A percentile compares a stretch with the other conserved stretches of the same genome.
Conservation (phyloP, 1,284 basidiomycete genomes). For the Naganishia cerealis region DNA sequence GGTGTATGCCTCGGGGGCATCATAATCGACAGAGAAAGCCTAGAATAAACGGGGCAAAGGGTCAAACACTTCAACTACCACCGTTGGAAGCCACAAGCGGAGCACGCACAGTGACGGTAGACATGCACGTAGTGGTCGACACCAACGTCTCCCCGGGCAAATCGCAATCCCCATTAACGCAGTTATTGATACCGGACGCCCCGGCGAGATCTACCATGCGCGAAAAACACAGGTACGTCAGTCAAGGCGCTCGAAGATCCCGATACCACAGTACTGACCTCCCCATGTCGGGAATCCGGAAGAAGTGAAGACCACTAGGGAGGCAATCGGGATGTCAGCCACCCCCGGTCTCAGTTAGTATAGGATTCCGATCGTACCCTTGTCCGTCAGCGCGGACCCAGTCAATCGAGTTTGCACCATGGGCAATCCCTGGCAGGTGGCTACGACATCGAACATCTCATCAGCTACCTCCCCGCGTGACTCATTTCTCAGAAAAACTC, state of each 20-base stretch:
- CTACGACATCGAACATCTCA: not conserved
- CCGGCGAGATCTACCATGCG: constrained; percentile 6
- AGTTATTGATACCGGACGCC: constrained; percentile 26
- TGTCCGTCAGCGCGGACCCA: constrained; percentile 27
- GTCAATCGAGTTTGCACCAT: constrained; percentile 31
- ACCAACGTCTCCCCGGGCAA: constrained; percentile 26
- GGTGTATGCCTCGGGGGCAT: constrained; percentile 29
- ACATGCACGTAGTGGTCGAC: constrained; percentile 25
- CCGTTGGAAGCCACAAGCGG: not conserved
- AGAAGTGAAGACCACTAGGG: constrained; percentile 18
- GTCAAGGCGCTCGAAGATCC: not conserved
- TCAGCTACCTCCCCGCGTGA: not conserved
- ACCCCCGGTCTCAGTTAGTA: not conserved
- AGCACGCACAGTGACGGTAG: constrained; percentile 17
- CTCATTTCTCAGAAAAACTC: not conserved
- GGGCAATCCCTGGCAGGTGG: constrained; percentile 26
- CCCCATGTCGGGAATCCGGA: constrained; percentile 28
- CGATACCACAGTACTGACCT: constrained; percentile 1
- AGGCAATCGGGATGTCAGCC: not conserved
- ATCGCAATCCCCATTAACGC: constrained; percentile 24
- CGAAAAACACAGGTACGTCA: not conserved
- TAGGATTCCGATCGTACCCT: not conserved
- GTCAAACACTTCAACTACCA: not conserved
- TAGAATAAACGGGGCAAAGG: not conserved
- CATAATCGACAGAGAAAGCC: constrained; percentile 31